These are phyloP conservation scores for Oryza rufipogon DNA, from an alignment of 176 grass and related monocot species.

Conservation along the genomic window DNA sequence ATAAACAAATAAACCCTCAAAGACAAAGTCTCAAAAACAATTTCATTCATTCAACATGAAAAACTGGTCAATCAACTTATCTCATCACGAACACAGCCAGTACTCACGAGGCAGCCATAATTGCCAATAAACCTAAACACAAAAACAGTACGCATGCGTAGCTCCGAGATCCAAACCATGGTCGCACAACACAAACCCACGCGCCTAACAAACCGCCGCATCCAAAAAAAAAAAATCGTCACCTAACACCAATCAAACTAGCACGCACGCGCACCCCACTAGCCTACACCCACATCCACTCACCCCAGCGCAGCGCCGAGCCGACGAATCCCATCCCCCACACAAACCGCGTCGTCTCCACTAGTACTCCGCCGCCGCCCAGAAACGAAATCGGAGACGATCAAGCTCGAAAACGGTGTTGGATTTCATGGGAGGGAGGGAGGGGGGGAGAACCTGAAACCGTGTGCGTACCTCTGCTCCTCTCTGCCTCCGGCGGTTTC, in stretches of 20 bases:
- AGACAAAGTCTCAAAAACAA: background rate
- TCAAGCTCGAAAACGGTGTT: background rate
- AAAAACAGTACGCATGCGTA: background rate
- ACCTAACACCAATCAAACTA: background rate
- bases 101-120: no score
- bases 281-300: background rate
- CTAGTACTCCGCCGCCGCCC: background rate
- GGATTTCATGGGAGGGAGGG: background rate
- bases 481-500: conserved; percentile 9
- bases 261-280: no score
- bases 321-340: background rate
- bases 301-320: background rate
- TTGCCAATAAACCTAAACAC: background rate
- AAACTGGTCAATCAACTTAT: background rate
- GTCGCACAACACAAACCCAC: background rate
- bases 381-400: background rate
- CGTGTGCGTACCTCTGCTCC: conserved; percentile 17
- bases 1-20: background rate
- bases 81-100: background rate
- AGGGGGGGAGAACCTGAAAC: background rate
- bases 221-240: background rate
- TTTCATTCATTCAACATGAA: background rate
- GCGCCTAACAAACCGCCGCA: background rate
- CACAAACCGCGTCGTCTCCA: background rate
- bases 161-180: conserved; percentile 15